Conservation (phyloP, 1,284 basidiomycete species). For the Amylostereum areolatum region DNA sequence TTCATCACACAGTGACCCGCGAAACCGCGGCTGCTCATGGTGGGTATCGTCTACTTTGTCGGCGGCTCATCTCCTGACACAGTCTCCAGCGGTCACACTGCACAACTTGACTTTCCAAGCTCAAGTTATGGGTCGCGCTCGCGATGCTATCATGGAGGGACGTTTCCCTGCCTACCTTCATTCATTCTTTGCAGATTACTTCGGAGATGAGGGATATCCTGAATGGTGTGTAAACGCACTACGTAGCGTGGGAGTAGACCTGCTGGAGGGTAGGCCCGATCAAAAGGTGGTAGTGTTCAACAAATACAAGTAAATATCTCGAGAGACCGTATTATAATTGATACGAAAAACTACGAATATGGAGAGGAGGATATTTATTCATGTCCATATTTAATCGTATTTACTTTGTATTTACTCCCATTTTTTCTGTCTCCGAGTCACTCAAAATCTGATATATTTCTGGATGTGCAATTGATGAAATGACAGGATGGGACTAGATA, state of each 20-base stretch:
- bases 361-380: too few species aligned
- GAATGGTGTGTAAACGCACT: conserved; percentile 81
- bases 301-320: too few species aligned
- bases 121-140: conserved; percentile 70
- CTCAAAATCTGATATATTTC: too few species aligned
- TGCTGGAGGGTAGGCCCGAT: conserved; percentile 46
- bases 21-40: conserved; percentile 81
- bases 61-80: conserved; percentile 7
- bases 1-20: conserved; percentile 68
- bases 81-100: conserved; percentile 56
- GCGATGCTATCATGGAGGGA: conserved; percentile 71
- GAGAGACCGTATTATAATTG: too few species aligned
- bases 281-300: too few species aligned
- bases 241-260: conserved; percentile 68
- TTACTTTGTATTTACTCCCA: too few species aligned
- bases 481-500: too few species aligned
- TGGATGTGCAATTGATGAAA: too few species aligned
- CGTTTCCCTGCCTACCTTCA: conserved; percentile 72
- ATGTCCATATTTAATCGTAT: too few species aligned
- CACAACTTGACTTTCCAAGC: conserved; percentile 83
- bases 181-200: conserved; percentile 70
- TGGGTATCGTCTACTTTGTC: conserved; percentile 24
- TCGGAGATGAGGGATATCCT: conserved; percentile 64
- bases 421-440: too few species aligned
- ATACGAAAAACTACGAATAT: too few species aligned